Base-by-base conservation (phyloP, 2,329 filamentous ascomycete genomes). In the Colletotrichum coccodes region DNA sequence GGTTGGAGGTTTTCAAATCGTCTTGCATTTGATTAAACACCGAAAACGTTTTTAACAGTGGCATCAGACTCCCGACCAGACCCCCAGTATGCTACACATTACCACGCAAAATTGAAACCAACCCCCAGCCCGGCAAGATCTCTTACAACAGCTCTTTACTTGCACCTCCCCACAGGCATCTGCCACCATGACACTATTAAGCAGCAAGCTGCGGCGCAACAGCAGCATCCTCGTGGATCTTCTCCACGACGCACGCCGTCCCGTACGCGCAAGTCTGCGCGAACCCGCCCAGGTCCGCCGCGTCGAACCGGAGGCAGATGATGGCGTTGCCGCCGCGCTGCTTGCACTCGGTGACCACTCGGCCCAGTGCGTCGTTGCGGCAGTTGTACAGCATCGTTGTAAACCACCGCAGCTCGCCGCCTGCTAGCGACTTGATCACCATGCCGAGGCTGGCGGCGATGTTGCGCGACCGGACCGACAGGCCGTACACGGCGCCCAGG, bases 261-360 rank as follows among this genome's bases (percentile, higher is more conserved):
- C 88, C 88, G 73, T 90, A 90, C 0, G 87, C 87, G 68, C 86
- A 88, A 46, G 87, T 85, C 78, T 90, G 87, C 3, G 86, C 85
- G 73, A 86, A 90, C 2, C 84, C 83, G 32, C 82, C 85, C 71
- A 89, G 77, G 68, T 87, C 86, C 5, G 83, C 83, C 2, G 85
- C 82, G 73, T 90, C 88, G 72, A 90, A 90, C 49, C 87, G 82
- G 71, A 90, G 77, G 58, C 85, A 86, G 71, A 90, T 86, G 71
- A 90, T 79, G 26, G 88, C 88, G 74, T 90, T 90, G 7, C 88
- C 88, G 2, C 88, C 87, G 40, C 87, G 82, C 65, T 78, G 78
- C 79, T 89, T 86, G 60, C 86, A 86, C 77, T 90, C 88, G 23
- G 84, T 80, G 6, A 90, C 86, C 42, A 87, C 76, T 26, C 87